phyloP scores from a whole-genome alignment of 768 basidiomycete genomes.

The Termitomyces sp. region DNA sequence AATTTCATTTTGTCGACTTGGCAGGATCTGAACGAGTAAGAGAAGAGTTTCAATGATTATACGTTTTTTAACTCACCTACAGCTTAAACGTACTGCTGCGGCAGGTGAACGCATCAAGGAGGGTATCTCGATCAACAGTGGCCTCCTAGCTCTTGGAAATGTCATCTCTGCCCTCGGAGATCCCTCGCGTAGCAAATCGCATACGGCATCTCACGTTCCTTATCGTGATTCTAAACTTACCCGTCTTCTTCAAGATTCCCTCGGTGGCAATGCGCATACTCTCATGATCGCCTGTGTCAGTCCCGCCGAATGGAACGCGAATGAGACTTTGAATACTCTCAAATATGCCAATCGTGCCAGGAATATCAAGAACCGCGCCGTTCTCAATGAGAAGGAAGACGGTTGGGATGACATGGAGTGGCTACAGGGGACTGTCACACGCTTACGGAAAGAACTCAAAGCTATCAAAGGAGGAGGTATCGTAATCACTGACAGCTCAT shows the following conservation, averaged over 20 bases:
- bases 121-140: constrained; percentile 98
- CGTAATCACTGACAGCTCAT: constrained; percentile 21
- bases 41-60: constrained; percentile 9
- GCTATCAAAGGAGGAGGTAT: constrained; percentile 63
- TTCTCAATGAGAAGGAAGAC: constrained; percentile 90
- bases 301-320: constrained; percentile 91
- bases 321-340: constrained; percentile 90
- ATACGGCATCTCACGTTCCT: constrained; percentile 86
- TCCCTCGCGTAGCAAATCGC: constrained; percentile 78
- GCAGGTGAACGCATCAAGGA: constrained; percentile 96
- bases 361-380: constrained; percentile 94
- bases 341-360: constrained; percentile 97
- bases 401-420: constrained; percentile 99
- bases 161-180: constrained; percentile 98
- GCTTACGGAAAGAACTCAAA: constrained; percentile 85
- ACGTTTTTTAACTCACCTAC: constrained; percentile 10
- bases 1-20: constrained; percentile 98
- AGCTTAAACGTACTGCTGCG: constrained; percentile 96
- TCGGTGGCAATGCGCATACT: constrained; percentile 96
- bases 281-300: constrained; percentile 99
- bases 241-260: constrained; percentile 89
- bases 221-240: constrained; percentile 99
- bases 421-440: constrained; percentile 81
- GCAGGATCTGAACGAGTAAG: constrained; percentile 93
- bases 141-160: constrained; percentile 92